Evolutionary conservation across 208 protist species (phyloP).

Genomic region (Leishmania amazonensis): DNA sequence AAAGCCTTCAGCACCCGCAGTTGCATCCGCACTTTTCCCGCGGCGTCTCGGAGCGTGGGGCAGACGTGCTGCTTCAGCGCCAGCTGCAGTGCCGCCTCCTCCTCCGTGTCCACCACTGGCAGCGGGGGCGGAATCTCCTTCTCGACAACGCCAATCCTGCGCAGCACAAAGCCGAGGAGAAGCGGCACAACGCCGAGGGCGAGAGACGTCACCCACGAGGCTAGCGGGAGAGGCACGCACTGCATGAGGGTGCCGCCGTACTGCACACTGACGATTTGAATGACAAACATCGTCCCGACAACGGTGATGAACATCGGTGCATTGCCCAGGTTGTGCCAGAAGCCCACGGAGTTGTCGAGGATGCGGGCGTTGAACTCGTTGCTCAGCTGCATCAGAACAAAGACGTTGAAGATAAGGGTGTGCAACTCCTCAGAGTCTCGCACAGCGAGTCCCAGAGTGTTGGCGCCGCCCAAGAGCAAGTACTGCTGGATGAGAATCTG

Average conservation of each 20-base stretch:
- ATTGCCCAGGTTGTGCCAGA: slow-evolving; percentile 59
- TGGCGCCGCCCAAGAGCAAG: slow-evolving; percentile 46
- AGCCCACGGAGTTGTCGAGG: slow-evolving; percentile 42
- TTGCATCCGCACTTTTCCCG: slow-evolving; percentile 35
- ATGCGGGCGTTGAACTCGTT: slow-evolving; percentile 91
- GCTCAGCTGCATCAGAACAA: slow-evolving; percentile 90
- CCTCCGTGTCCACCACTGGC: slow-evolving; percentile 24
- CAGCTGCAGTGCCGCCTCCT: slow-evolving; percentile 21
- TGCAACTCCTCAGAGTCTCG: slow-evolving; percentile 40
- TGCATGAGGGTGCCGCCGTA: slow-evolving; percentile 81
- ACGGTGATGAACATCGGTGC: slow-evolving; percentile 67
- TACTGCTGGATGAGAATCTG: slow-evolving; percentile 80
- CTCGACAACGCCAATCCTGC: slow-evolving; percentile 24
- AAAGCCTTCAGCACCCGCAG: slow-evolving; percentile 41
- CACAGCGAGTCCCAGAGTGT: slow-evolving; percentile 8
- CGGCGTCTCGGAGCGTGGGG: slow-evolving; percentile 33
- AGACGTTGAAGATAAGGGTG: slow-evolving; percentile 84
- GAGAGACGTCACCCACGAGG: slow-evolving; percentile 69
- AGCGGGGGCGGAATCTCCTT: slow-evolving; percentile 29
- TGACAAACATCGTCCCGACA: slow-evolving; percentile 54
- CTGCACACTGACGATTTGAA: slow-evolving; percentile 77
- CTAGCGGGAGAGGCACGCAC: slow-evolving; percentile 64
- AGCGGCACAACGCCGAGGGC: slow-evolving; percentile 49
- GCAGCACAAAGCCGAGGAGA: slow-evolving; percentile 43
- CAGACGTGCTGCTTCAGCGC: slow-evolving; percentile 16